phyloP scores from a whole-genome alignment of 495 filamentous ascomycete genomes.

The Chaetomium fimeti region DNA sequence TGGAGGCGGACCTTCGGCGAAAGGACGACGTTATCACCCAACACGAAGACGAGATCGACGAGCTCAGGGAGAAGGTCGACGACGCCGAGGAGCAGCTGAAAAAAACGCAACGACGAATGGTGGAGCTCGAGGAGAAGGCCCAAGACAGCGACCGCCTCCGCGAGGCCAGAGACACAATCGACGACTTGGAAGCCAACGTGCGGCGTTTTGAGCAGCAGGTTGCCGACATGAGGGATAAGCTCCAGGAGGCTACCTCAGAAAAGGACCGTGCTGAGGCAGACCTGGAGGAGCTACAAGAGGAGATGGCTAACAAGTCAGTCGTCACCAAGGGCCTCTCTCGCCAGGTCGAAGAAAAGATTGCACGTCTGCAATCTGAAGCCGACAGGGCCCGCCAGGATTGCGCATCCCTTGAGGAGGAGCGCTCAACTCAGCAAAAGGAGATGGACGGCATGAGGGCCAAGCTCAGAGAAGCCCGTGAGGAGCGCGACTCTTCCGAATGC shows the following conservation, averaged over 20 bases:
- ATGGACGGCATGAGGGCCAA: conserved; percentile 47
- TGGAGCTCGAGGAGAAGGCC: conserved; percentile 62
- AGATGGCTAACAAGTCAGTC: conserved; percentile 76
- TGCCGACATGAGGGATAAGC: conserved; percentile 58
- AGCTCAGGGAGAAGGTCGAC: conserved; percentile 49
- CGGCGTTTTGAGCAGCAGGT: conserved; percentile 49
- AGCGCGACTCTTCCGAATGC: conserved; percentile 42
- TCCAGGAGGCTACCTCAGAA: conserved; percentile 61
- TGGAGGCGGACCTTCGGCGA: conserved; percentile 57
- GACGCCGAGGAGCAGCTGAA: conserved; percentile 56
- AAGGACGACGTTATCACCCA: conserved; percentile 50
- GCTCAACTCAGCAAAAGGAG: conserved; percentile 40
- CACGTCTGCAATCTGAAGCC: conserved; percentile 64
- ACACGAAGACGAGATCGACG: conserved; percentile 46
- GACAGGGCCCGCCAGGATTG: conserved; percentile 60
- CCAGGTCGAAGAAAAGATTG: conserved; percentile 69
- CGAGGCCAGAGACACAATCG: conserved; percentile 55
- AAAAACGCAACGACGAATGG: conserved; percentile 54
- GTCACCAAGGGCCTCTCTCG: conserved; percentile 71
- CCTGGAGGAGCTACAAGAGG: conserved; percentile 67
- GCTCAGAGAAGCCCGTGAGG: conserved; percentile 43
- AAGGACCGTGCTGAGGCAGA: conserved; percentile 58
- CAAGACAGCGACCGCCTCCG: conserved; percentile 52
- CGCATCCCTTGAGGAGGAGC: conserved; percentile 47
- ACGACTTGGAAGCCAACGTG: conserved; percentile 47